A percentile compares a stretch with the other conserved stretches of the same genome.
Evolutionary conservation across 805 yeast genomes (phyloP).

Genomic region (Candida peoriensis): DNA sequence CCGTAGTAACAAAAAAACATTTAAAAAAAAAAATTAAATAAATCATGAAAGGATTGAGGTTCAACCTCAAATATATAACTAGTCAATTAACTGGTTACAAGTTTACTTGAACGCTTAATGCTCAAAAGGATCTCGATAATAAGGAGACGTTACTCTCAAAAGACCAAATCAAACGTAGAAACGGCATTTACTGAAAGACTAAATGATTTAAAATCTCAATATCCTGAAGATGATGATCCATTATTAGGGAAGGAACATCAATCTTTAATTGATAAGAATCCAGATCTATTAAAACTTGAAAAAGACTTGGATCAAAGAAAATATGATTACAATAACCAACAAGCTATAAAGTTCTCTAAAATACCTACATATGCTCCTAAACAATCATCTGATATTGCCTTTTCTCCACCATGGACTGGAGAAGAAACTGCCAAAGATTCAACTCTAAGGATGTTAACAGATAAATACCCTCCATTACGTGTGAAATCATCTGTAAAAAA

Average conservation of each 20-base stretch:
- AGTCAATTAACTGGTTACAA: too few species aligned
- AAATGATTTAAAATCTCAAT: slow-evolving; percentile 21
- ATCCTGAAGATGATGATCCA: slow-evolving; percentile 20
- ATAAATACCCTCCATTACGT: slow-evolving; percentile 38
- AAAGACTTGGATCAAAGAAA: slow-evolving; percentile 26
- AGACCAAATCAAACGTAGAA: slow-evolving; percentile 8
- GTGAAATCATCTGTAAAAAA: slow-evolving; percentile 30
- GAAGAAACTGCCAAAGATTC: slow-evolving; percentile 42
- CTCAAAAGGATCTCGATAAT: too few species aligned
- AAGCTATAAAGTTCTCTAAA: slow-evolving; percentile 34
- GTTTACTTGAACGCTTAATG: too few species aligned
- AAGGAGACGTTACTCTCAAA: slow-evolving; percentile 3
- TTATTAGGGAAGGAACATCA: slow-evolving; percentile 19
- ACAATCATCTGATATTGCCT: slow-evolving; percentile 43
- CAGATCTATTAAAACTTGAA: slow-evolving; percentile 21
- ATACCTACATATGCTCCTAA: slow-evolving; percentile 41
- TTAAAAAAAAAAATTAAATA: not conserved
- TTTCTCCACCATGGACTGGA: slow-evolving; percentile 56
- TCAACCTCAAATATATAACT: too few species aligned
- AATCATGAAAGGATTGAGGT: too few species aligned
- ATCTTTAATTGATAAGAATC: slow-evolving; percentile 22
- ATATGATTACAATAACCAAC: slow-evolving; percentile 36
- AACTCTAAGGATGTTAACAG: slow-evolving; percentile 50
- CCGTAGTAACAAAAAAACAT: too few species aligned
- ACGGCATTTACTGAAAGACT: slow-evolving; percentile 24